Percentiles rank a stretch among this genome's conserved stretches.
phyloP scores from a whole-genome alignment of 2,329 filamentous ascomycete species.

The Pyricularia sp. region DNA sequence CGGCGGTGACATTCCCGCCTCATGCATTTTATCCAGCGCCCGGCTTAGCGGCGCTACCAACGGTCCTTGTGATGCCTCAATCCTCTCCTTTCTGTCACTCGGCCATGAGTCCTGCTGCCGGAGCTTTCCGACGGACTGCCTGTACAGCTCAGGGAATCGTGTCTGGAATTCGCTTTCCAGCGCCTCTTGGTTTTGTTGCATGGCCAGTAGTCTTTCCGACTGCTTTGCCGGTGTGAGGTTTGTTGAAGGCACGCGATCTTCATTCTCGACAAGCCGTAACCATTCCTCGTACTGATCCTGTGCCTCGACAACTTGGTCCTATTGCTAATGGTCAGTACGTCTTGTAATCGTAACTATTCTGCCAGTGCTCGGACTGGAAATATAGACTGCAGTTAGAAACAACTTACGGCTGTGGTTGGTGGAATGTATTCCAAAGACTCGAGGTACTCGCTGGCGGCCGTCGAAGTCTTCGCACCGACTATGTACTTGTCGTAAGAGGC shows the following conservation, averaged over 20 bases:
- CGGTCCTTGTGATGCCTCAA: slow-evolving; percentile 12
- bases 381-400: slow-evolving; percentile 8
- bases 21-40: slow-evolving; percentile 23
- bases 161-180: slow-evolving; percentile 39
- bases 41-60: slow-evolving; percentile 20
- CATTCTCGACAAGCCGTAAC: slow-evolving; percentile 31
- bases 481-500: slow-evolving; percentile 42
- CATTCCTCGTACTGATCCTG: slow-evolving; percentile 33
- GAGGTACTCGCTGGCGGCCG: slow-evolving; percentile 28
- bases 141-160: slow-evolving; percentile 34
- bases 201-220: slow-evolving; percentile 28
- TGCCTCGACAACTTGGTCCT: slow-evolving; percentile 17
- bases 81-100: slow-evolving; percentile 11
- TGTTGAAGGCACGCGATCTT: slow-evolving; percentile 27
- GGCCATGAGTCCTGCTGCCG: slow-evolving; percentile 5
- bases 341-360: background rate
- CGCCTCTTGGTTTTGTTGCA: slow-evolving; percentile 35
- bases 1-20: slow-evolving; percentile 9
- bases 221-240: slow-evolving; percentile 28
- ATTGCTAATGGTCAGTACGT: background rate
- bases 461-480: slow-evolving; percentile 30
- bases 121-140: slow-evolving; percentile 29
- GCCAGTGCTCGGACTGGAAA: background rate
- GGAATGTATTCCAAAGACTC: slow-evolving; percentile 26
- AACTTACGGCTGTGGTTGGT: slow-evolving; percentile 22